Evolutionary conservation across 257 asterid genomes (phyloP).

Genomic region (Rhazya stricta): DNA sequence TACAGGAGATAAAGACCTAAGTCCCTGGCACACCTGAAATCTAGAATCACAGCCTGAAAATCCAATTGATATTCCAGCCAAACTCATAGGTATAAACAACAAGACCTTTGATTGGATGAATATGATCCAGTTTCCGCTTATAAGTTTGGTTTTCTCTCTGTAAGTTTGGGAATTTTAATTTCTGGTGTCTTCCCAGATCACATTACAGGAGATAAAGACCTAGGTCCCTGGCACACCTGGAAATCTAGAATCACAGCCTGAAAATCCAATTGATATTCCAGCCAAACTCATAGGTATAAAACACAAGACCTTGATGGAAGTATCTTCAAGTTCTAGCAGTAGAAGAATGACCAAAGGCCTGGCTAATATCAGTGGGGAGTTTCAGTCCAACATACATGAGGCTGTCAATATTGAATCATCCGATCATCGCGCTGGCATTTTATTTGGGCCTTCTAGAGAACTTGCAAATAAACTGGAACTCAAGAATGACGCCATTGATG

Average conservation of each 20-base stretch:
- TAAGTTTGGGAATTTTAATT: too few relatives aligned
- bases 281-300: conserved; percentile 18
- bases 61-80: conserved; percentile 27
- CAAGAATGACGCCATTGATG: conserved; percentile 25
- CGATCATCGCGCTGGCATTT: conserved; percentile 31
- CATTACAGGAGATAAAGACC: too few relatives aligned
- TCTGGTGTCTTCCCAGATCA: too few relatives aligned
- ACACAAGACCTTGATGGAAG: conserved; percentile 18
- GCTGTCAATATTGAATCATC: conserved; percentile 18
- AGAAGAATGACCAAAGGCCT: conserved; percentile 26
- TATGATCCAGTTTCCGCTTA: too few relatives aligned
- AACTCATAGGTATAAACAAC: conserved; percentile 16
- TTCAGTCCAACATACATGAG: conserved; percentile 23
- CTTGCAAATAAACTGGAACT: conserved; percentile 31
- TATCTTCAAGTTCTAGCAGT: conserved; percentile 18
- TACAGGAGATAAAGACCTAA: conserved; percentile 35
- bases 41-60: conserved; percentile 37
- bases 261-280: conserved; percentile 30
- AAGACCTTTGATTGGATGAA: too few relatives aligned
- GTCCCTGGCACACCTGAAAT: conserved; percentile 27
- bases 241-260: conserved; percentile 37
- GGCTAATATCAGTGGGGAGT: conserved; percentile 22
- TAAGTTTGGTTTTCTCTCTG: too few relatives aligned
- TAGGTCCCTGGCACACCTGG: conserved; percentile 25
- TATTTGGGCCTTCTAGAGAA: conserved; percentile 43